Percentiles rank a stretch among this genome's conserved stretches.
Evolutionary conservation across 495 filamentous ascomycete genomes (phyloP).

Genomic region (Chaetomium tenue): DNA sequence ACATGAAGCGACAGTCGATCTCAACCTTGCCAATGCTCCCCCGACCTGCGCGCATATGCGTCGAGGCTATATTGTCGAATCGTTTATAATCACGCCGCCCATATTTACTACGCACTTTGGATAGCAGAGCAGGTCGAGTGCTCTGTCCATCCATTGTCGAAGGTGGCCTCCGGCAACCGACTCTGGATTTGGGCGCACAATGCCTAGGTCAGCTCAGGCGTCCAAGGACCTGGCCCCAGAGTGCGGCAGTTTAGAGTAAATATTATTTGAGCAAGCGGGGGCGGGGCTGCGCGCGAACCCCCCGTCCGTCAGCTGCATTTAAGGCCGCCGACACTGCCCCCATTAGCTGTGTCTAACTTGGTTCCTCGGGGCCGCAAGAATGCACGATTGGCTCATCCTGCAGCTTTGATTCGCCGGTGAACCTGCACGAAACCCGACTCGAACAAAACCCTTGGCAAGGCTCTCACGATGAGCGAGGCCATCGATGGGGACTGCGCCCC

Average conservation of each 20-base stretch:
- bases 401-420: slow-evolving; percentile 7
- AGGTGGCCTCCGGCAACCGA: neutral
- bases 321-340: slow-evolving; percentile 1
- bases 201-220: neutral
- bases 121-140: slow-evolving; percentile 10
- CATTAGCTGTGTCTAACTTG: neutral
- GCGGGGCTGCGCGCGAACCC: neutral
- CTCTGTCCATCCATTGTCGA: neutral
- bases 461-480: neutral
- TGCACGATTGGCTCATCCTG: neutral
- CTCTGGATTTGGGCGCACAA: neutral
- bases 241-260: neutral
- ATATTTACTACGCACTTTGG: slow-evolving; percentile 8
- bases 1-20: slow-evolving; percentile 37
- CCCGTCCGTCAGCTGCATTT: neutral
- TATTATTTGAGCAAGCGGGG: slow-evolving; percentile 5
- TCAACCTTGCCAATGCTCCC: slow-evolving; percentile 28
- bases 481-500: neutral
- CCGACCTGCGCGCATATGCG: slow-evolving; percentile 19
- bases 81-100: slow-evolving; percentile 21
- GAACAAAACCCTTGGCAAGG: neutral
- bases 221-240: neutral
- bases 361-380: neutral
- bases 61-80: slow-evolving; percentile 26
- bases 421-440: neutral